Percentiles rank a stretch among this genome's conserved stretches.
These are phyloP conservation scores for Sphaerostilbella broomeana DNA, from an alignment of 2,329 filamentous ascomycete genomes.

Conservation along the genomic window DNA sequence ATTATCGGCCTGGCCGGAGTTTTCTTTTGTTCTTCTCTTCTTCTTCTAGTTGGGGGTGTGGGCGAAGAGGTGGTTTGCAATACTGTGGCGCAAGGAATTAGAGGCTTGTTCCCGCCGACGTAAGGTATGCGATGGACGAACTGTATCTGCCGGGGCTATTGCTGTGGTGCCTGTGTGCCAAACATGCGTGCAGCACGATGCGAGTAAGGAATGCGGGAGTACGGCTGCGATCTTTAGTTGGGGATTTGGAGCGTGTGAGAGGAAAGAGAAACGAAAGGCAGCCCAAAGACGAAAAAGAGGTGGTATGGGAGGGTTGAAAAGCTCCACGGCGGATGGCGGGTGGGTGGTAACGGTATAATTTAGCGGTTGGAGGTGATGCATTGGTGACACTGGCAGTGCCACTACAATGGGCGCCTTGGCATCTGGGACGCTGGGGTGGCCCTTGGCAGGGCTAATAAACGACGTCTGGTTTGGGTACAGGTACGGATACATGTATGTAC, in stretches of 20 bases:
- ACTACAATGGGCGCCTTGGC: slow-evolving; percentile 7
- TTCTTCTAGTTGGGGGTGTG: no score
- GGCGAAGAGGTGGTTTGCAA: neutral
- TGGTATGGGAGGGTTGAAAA: slow-evolving; percentile 3
- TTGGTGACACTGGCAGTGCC: slow-evolving; percentile 6
- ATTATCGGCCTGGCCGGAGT: no score
- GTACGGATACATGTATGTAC: slow-evolving; percentile 1
- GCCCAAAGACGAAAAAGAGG: neutral
- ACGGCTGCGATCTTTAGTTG: no score
- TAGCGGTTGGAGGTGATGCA: slow-evolving; percentile 10
- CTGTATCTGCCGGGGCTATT: no score
- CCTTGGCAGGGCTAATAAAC: neutral
- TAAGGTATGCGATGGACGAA: neutral
- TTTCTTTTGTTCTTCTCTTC: no score
- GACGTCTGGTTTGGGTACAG: neutral
- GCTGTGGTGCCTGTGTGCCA: no score
- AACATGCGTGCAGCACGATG: neutral
- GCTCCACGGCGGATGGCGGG: slow-evolving; percentile 1
- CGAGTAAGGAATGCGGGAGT: neutral
- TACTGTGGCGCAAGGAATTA: neutral
- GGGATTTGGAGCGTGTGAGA: neutral
- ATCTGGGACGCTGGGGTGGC: slow-evolving; percentile 10
- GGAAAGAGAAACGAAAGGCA: neutral
- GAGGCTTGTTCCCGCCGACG: neutral
- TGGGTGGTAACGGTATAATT: slow-evolving; percentile 9